phyloP scores from a whole-genome alignment of 2,329 filamentous ascomycete species.

The Fusarium pseudonygamai region DNA sequence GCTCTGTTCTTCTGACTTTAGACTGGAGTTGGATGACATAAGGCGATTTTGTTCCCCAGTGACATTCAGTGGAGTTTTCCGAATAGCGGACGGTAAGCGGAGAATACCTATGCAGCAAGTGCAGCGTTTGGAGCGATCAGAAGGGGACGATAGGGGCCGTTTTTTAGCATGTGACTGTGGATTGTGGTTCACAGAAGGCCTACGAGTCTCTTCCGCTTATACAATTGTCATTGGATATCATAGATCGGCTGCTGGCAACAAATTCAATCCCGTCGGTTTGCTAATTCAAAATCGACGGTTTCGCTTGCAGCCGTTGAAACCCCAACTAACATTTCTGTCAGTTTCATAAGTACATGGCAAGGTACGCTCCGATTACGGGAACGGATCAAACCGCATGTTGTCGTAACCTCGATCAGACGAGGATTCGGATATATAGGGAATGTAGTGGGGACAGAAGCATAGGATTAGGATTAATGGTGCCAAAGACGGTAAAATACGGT shows the following conservation, averaged over 20 bases:
- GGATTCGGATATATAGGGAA: conserved; percentile 26
- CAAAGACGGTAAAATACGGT: not conserved
- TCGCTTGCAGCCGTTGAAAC: not conserved
- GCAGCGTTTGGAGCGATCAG: not conserved
- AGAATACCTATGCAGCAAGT: not conserved
- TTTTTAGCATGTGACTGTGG: conserved; percentile 39
- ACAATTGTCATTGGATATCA: not conserved
- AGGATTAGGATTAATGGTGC: not conserved
- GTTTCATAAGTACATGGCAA: not conserved
- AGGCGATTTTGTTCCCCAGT: conserved; percentile 23
- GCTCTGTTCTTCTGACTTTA: conserved; percentile 5
- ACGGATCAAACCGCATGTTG: conserved; percentile 28
- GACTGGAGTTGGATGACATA: conserved; percentile 39
- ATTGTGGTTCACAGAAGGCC: not conserved
- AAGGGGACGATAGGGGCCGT: conserved; percentile 3
- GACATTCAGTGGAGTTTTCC: conserved; percentile 37
- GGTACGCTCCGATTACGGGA: conserved; percentile 27
- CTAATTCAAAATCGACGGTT: not conserved
- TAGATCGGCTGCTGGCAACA: not conserved
- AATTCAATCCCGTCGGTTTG: not conserved
- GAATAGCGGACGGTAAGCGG: conserved; percentile 21
- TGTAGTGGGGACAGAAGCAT: conserved; percentile 6
- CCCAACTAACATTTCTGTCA: not conserved
- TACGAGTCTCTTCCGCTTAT: not conserved
- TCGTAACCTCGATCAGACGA: conserved; percentile 26